Evolutionary conservation across 495 filamentous ascomycete genomes (phyloP).

Genomic region (Tuber calosporum): DNA sequence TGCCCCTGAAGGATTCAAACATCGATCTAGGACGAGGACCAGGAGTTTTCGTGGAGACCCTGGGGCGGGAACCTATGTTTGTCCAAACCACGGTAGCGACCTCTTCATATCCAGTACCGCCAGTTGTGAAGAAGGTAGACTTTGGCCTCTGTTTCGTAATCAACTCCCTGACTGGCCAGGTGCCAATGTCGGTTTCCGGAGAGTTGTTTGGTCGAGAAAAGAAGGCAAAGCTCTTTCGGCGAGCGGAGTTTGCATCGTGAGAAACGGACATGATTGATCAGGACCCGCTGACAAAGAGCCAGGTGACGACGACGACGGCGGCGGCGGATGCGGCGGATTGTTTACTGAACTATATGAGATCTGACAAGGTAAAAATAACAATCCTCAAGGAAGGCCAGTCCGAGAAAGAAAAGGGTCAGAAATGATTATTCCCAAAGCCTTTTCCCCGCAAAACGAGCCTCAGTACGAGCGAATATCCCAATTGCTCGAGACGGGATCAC

Average conservation of each 20-base stretch:
- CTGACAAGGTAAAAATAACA: conserved; percentile 20
- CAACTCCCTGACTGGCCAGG: conserved; percentile 27
- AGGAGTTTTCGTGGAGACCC: conserved; percentile 33
- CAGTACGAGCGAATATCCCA: neutral
- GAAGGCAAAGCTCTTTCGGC: conserved; percentile 41
- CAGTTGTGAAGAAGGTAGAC: conserved; percentile 35
- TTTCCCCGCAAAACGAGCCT: neutral
- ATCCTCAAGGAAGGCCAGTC: conserved; percentile 2
- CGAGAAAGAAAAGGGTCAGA: neutral
- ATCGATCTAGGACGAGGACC: conserved; percentile 37
- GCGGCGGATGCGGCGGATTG: conserved; percentile 20
- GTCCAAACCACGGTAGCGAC: conserved; percentile 34
- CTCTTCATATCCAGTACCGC: conserved; percentile 30
- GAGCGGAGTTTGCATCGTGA: conserved; percentile 31
- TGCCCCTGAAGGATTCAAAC: conserved; percentile 37
- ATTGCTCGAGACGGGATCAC: conserved; percentile 11
- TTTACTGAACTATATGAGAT: conserved; percentile 23
- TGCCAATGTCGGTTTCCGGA: conserved; percentile 23
- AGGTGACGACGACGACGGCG: conserved; percentile 9
- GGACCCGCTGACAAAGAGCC: conserved; percentile 18
- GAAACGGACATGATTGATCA: conserved; percentile 23
- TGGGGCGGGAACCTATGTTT: conserved; percentile 23
- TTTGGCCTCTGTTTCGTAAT: conserved; percentile 36
- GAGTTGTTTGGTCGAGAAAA: conserved; percentile 36
- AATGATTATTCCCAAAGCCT: neutral